Percentiles rank a stretch among this genome's conserved stretches.
These are phyloP conservation scores for Stagonosporopsis vannaccii DNA, from an alignment of 2,329 filamentous ascomycete genomes.

Conservation along the genomic window DNA sequence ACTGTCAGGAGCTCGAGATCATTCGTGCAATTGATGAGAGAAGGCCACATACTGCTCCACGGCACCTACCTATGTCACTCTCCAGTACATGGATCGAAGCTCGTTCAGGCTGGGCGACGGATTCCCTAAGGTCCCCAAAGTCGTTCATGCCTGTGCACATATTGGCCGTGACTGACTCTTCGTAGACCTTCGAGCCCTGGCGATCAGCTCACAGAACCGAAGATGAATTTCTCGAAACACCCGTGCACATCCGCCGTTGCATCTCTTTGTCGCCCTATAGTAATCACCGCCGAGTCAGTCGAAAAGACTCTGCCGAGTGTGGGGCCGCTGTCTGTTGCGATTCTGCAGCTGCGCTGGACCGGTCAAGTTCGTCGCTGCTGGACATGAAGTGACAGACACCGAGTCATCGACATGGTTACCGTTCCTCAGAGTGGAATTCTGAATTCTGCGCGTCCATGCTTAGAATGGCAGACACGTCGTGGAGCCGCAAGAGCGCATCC, in stretches of 20 bases:
- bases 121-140: background rate
- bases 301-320: background rate
- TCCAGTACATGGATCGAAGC: background rate
- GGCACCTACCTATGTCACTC: no score
- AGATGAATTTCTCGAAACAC: background rate
- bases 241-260: background rate
- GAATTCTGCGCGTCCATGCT: background rate
- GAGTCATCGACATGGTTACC: background rate
- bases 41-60: no score
- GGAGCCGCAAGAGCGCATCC: background rate
- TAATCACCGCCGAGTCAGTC: background rate
- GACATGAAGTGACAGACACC: background rate
- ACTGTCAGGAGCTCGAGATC: no score
- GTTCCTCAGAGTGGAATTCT: background rate
- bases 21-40: background rate
- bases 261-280: background rate
- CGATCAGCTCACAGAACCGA: background rate
- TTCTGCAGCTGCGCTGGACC: background rate
- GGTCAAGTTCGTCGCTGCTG: background rate
- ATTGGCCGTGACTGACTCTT: background rate
- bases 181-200: background rate
- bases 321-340: background rate
- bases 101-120: background rate
- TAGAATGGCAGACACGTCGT: background rate
- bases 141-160: background rate